phyloP scores from a whole-genome alignment of 495 filamentous ascomycete species.

The Aspergillus kassunensis region DNA sequence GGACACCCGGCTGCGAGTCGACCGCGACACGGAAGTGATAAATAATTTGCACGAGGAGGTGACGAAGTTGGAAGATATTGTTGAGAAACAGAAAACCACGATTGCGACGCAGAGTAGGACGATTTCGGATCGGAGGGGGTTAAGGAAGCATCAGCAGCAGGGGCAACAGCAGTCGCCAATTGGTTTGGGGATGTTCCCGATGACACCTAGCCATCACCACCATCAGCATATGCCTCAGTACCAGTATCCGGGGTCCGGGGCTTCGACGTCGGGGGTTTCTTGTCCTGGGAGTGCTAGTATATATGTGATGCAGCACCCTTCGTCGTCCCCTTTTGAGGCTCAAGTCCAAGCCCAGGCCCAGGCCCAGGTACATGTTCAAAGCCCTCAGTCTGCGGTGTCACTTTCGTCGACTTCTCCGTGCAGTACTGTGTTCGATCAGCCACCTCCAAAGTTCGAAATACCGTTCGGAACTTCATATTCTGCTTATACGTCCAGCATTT shows the following conservation, averaged over 20 bases:
- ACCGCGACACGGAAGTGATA: conserved; percentile 8
- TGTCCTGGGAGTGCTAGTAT: not conserved
- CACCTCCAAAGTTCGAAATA: conserved; percentile 11
- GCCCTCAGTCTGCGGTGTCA: conserved; percentile 3
- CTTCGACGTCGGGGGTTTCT: not conserved
- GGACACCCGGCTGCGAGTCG: conserved; percentile 4
- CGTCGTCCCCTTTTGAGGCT: not conserved
- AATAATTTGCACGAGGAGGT: conserved; percentile 14
- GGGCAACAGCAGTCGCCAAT: conserved; percentile 7
- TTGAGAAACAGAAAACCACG: conserved; percentile 21
- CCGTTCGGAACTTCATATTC: not conserved
- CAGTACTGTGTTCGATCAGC: conserved; percentile 9
- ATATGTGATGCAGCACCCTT: not conserved
- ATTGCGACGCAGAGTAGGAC: conserved; percentile 27
- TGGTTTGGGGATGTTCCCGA: conserved; percentile 5
- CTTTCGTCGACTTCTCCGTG: not conserved
- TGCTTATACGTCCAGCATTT: not conserved
- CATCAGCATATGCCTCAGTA: not conserved
- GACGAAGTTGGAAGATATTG: conserved; percentile 16
- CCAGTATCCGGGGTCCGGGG: not conserved
- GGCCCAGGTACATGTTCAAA: too few species aligned
- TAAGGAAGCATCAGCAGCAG: conserved; percentile 9
- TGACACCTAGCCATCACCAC: conserved; percentile 15
- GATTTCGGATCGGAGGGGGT: conserved; percentile 19
- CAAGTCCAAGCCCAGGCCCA: not conserved